Evolutionary conservation across 345 rosid genomes (phyloP), one percentile per base, ranked within the genome.

Genomic region (Sapria himalayana): DNA sequence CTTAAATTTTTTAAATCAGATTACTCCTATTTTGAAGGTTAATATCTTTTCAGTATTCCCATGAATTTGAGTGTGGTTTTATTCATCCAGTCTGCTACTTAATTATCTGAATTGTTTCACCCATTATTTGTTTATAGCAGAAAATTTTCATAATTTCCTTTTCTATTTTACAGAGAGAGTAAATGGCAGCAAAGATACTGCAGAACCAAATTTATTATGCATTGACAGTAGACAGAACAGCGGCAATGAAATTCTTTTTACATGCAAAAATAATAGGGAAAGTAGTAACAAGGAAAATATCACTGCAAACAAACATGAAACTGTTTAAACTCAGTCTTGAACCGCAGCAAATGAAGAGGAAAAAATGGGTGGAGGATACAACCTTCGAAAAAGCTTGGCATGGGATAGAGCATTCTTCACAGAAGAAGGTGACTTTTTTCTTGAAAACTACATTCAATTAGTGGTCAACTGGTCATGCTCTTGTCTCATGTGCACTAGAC

Each of bases 341-440:
- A 52, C 72, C 76, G 2, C 91, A 74, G 32, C 58, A 58, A 57
- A 82, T 78, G 94, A 89, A 89, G 61, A 74, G 76, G 74, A 89
- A 82, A 86, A 82, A 34, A 75, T 64, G 63, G 71, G 62, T 12
- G 78, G 75, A 29, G 84, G 81, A 3, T 78, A 45, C 51, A 81
- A 82, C 62, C 55, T 89, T 62, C 66, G 93, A 25, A 82, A 82
- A 51, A 89, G 98, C 65, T 63, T 89, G 54, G 98, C 98, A 0
- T 82, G 94, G 98, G 61, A 89, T 33, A 61, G 61, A 35, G 94
- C 94, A 39, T 82, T 86, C 50, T 72, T 74, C 37, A 82, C 93
- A 3, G 98, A 81, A 52, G 94, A 74, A 76, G 98, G 98, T 86
- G 22, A 9, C 1, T 37, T 22, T 8, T 37, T 18, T 2, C 2